These are phyloP conservation scores for Pilasporangium apinafurcum DNA, from an alignment of 352 stramenopile genomes.

Conservation along the genomic window DNA sequence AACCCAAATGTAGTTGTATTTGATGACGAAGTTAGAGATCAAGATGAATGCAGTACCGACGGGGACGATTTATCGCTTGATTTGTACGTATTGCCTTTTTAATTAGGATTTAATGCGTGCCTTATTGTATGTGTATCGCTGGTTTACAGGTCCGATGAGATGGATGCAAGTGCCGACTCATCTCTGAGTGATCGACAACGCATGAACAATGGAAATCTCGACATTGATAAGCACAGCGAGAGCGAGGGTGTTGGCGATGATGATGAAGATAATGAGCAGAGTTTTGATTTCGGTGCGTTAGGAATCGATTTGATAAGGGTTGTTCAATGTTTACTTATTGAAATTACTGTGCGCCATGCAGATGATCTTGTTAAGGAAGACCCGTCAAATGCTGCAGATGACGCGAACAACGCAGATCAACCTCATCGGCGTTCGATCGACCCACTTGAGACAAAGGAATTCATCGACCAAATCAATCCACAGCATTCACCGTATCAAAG, in stretches of 20 bases:
- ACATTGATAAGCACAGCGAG: constrained; percentile 6
- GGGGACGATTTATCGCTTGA: constrained; percentile 50
- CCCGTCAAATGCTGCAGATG: background rate
- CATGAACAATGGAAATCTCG: background rate
- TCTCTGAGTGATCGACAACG: no score
- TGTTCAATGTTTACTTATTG: background rate
- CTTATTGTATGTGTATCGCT: no score
- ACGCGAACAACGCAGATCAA: background rate
- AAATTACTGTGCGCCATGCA: background rate
- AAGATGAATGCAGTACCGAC: constrained; percentile 7
- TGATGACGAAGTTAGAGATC: background rate
- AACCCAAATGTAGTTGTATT: background rate
- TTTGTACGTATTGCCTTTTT: constrained; percentile 45
- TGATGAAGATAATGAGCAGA: constrained; percentile 6
- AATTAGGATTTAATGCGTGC: no score
- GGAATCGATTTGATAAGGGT: no score
- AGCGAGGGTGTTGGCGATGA: background rate
- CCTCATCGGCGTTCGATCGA: no score
- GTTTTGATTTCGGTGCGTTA: constrained; percentile 53
- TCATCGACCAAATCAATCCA: no score
- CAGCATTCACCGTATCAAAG: no score
- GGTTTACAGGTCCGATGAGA: constrained; percentile 21
- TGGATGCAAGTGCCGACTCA: background rate
- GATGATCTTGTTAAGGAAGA: constrained; percentile 31
- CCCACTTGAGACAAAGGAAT: no score